A percentile compares a stretch with the other conserved stretches of the same genome.
phyloP scores from a whole-genome alignment of 306 rosid species.

The Cucurbita ficifolia region DNA sequence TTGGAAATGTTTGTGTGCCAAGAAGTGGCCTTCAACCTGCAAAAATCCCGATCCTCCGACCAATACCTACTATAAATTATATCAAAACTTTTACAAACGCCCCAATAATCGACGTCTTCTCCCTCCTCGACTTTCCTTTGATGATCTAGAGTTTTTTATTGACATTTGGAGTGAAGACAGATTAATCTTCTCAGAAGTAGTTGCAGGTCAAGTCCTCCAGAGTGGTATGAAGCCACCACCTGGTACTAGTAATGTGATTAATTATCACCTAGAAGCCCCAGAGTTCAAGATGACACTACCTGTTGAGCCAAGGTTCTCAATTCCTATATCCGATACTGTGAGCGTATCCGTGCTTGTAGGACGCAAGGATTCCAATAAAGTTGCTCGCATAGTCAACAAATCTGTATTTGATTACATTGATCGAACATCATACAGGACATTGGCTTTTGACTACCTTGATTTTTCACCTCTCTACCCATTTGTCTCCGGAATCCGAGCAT shows the following conservation, averaged over 20 bases:
- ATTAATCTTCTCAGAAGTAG: conserved; percentile 64
- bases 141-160: conserved; percentile 73
- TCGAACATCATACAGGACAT: conserved; percentile 50
- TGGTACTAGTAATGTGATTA: conserved; percentile 46
- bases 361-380: conserved; percentile 64
- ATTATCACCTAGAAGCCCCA: conserved; percentile 39
- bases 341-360: conserved; percentile 69
- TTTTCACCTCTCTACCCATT: conserved; percentile 65
- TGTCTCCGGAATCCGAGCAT: conserved; percentile 60
- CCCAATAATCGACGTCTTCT: conserved; percentile 40
- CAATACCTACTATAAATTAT: conserved; percentile 44
- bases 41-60: conserved; percentile 51
- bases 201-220: conserved; percentile 53
- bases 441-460: conserved; percentile 83
- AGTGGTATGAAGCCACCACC: conserved; percentile 38
- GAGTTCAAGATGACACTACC: conserved; percentile 74
- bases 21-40: conserved; percentile 93
- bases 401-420: conserved; percentile 72
- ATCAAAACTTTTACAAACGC: conserved; percentile 48
- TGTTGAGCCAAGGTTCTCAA: conserved; percentile 56
- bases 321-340: conserved; percentile 46
- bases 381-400: conserved; percentile 58
- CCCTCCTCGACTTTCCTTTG: conserved; percentile 74
- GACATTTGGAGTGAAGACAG: conserved; percentile 64
- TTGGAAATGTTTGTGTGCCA: conserved; percentile 79